Base-by-base conservation (phyloP, 768 basidiomycete species). In the Trametes villosa region DNA sequence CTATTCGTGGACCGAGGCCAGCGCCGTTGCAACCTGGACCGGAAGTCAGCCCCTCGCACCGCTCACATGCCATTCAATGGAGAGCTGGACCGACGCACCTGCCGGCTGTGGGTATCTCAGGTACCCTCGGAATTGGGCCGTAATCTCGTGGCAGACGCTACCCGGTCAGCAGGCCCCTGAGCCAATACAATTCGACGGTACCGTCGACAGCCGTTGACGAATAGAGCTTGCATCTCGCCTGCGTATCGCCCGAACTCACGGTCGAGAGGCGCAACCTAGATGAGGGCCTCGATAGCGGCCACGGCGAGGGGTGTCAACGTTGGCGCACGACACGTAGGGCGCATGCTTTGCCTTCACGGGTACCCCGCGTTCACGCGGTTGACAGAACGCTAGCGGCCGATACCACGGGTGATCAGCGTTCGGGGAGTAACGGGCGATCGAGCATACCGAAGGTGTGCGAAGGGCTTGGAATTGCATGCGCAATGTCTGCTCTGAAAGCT, bases 221-320 rank as follows among this genome's bases (percentile, higher is more conserved):
- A 18, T 29, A 17, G 27, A 13, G 18, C 7, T 15, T 1, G 27
- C 26, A 48, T n/a, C 18, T 30, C 27, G 20, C 15, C 27, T 12
- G 26, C 27, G 26, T 15, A 20, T 22, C 1, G 3, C 12, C 33
- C 33, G 53, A 44, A 44, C 33, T 45, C 36, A 44, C 34, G 53
- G 53, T 34, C 46, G 27, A 22, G 24, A 9, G 44, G 38, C 57
- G 31, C 44, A 59, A 52, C 57, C 57, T 46, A 46, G 57, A 52
- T 38, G 40, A 18, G 15, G 51, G n/a, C 20, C 26, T 29, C 29
- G 56, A 42, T 50, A 31, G 44, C 11, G 9, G 11, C 20, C 5
- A 13, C 31, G 38, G 33, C 22, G 20, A 33, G 9, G 47, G 4
- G 12, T 27, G 24, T 46, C 12, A 6, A 6, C 17, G 31, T 9